Percentiles rank a stretch among this genome's conserved stretches.
Evolutionary conservation across 2,329 filamentous ascomycete species (phyloP).

Genomic region (Arthrinium puccinioides): DNA sequence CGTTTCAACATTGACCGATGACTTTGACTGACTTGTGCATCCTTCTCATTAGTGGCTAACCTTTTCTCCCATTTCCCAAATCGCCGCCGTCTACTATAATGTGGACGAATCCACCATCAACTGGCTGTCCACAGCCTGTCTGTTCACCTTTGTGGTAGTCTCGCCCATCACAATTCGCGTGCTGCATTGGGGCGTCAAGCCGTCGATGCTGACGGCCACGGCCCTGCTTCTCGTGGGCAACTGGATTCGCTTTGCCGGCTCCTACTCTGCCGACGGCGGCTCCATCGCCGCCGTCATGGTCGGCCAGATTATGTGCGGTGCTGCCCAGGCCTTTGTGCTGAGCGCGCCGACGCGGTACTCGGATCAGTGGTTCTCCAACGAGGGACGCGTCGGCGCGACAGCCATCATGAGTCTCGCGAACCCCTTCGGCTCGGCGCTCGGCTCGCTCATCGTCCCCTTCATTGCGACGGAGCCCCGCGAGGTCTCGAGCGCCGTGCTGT

Average conservation of each 20-base stretch:
- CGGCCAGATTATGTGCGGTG: conserved; percentile 82
- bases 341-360: conserved; percentile 85
- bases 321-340: conserved; percentile 88
- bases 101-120: conserved; percentile 75
- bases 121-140: conserved; percentile 83
- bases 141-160: conserved; percentile 73
- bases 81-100: conserved; percentile 66
- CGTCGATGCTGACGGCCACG: conserved; percentile 67
- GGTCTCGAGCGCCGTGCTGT: conserved; percentile 77
- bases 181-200: conserved; percentile 73
- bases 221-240: conserved; percentile 73
- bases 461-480: conserved; percentile 58
- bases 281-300: conserved; percentile 76
- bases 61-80: conserved; percentile 74
- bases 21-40: neutral
- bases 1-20: neutral
- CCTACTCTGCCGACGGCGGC: conserved; percentile 43
- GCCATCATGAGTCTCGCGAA: conserved; percentile 81
- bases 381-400: conserved; percentile 78
- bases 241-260: conserved; percentile 83
- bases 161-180: conserved; percentile 69
- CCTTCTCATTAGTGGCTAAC: conserved; percentile 67
- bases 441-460: conserved; percentile 77
- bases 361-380: conserved; percentile 87
- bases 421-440: conserved; percentile 81